Evolutionary conservation across 768 basidiomycete species (phyloP).

Genomic region (Phanerochaete sordida): DNA sequence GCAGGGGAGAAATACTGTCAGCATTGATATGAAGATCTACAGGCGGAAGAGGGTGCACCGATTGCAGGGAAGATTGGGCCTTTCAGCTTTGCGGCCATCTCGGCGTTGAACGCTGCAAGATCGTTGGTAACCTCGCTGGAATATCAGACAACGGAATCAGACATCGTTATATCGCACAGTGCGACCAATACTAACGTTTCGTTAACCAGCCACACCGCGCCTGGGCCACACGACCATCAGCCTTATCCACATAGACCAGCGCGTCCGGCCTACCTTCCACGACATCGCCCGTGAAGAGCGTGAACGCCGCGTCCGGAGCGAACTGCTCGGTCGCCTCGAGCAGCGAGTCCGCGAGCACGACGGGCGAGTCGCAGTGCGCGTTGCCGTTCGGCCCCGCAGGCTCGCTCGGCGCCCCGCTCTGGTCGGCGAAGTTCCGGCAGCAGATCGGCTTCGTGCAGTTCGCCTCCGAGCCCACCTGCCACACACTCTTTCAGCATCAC

Average conservation of each 20-base stretch:
- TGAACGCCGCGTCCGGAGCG: slow-evolving; percentile 32
- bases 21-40: neutral
- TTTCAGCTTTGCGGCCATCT: slow-evolving; percentile 38
- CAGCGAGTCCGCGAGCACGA: slow-evolving; percentile 46
- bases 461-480: slow-evolving; percentile 49
- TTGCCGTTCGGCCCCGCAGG: slow-evolving; percentile 51
- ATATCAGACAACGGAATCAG: neutral
- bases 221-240: slow-evolving; percentile 23
- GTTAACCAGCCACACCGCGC: slow-evolving; percentile 47
- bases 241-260: neutral
- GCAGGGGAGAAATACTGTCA: neutral
- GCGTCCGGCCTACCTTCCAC: slow-evolving; percentile 42
- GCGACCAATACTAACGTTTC: slow-evolving; percentile 33
- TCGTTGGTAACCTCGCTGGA: slow-evolving; percentile 42
- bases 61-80: slow-evolving; percentile 46
- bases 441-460: slow-evolving; percentile 63
- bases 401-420: slow-evolving; percentile 28
- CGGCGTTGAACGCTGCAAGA: slow-evolving; percentile 42
- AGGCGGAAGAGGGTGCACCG: slow-evolving; percentile 28
- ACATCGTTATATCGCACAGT: neutral
- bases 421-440: slow-evolving; percentile 48
- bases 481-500: neutral
- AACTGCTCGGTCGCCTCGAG: slow-evolving; percentile 32
- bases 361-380: slow-evolving; percentile 50
- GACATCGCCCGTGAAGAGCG: slow-evolving; percentile 65